These are phyloP conservation scores for Pythium sukuiense DNA, from an alignment of 352 stramenopile species.

Conservation along the genomic window DNA sequence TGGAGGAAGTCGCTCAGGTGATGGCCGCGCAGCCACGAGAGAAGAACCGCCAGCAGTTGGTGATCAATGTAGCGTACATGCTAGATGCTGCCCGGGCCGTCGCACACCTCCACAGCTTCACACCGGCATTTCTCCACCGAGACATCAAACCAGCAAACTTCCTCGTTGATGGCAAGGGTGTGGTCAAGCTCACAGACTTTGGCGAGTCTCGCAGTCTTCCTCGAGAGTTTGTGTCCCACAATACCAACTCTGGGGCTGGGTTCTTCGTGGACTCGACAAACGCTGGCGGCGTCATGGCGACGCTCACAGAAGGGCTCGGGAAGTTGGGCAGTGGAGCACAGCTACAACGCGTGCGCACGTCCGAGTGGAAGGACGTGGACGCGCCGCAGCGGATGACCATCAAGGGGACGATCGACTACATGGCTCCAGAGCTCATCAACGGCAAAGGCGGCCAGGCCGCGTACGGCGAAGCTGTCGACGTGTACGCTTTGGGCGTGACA, in stretches of 20 bases:
- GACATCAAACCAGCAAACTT: constrained; percentile 82
- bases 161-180: constrained; percentile 49
- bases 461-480: constrained; percentile 46
- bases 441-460: constrained; percentile 28
- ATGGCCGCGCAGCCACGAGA: constrained; percentile 34
- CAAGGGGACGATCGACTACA: constrained; percentile 45
- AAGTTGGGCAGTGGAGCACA: constrained; percentile 28
- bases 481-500: constrained; percentile 55
- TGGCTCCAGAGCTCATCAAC: constrained; percentile 55
- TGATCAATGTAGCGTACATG: constrained; percentile 30
- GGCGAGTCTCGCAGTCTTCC: constrained; percentile 15
- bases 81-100: constrained; percentile 48
- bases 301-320: no score
- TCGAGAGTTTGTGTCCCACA: constrained; percentile 34
- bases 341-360: constrained; percentile 39
- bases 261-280: background rate
- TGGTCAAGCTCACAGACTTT: background rate
- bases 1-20: constrained; percentile 55
- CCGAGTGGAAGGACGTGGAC: background rate
- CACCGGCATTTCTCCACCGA: constrained; percentile 63
- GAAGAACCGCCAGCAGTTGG: constrained; percentile 54
- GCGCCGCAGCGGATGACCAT: constrained; percentile 32
- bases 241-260: constrained; percentile 10
- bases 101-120: constrained; percentile 75
- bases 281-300: background rate